phyloP scores from a whole-genome alignment of 2,329 filamentous ascomycete genomes.

The Xylariaceae sp. region DNA sequence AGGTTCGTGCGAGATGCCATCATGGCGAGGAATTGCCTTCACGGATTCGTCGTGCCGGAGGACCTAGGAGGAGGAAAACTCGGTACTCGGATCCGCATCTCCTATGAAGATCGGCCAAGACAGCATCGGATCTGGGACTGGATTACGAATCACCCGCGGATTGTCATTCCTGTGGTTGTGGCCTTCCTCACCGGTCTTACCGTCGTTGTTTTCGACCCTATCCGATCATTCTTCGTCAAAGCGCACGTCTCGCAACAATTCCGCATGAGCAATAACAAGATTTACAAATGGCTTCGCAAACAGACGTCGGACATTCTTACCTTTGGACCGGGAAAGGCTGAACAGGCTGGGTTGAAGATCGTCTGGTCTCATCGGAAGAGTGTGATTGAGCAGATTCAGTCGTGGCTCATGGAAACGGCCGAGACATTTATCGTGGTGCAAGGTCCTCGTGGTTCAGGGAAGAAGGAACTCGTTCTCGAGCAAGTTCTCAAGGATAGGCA shows the following conservation, averaged over 20 bases:
- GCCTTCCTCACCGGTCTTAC: constrained; percentile 77
- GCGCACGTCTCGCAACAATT: constrained; percentile 76
- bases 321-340: constrained; percentile 50
- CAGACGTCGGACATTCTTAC: constrained; percentile 62
- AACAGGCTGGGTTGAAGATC: constrained; percentile 66
- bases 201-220: constrained; percentile 87
- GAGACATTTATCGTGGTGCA: constrained; percentile 94
- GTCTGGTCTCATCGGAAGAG: constrained; percentile 84
- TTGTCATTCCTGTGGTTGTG: constrained; percentile 77
- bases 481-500: constrained; percentile 71
- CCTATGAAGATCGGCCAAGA: constrained; percentile 75
- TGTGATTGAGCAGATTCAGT: constrained; percentile 74
- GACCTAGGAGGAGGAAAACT: constrained; percentile 65
- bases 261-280: constrained; percentile 63
- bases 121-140: constrained; percentile 79
- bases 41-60: constrained; percentile 70
- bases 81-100: constrained; percentile 73
- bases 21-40: constrained; percentile 87
- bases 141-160: constrained; percentile 77
- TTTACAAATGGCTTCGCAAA: constrained; percentile 76
- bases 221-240: constrained; percentile 88
- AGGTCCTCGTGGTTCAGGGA: constrained; percentile 85
- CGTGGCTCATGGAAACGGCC: constrained; percentile 80
- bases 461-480: constrained; percentile 79
- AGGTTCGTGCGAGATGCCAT: constrained; percentile 66